These are phyloP conservation scores for Mortierella sp. DNA, from an alignment of 371 early-diverging fungal species.

Conservation along the genomic window DNA sequence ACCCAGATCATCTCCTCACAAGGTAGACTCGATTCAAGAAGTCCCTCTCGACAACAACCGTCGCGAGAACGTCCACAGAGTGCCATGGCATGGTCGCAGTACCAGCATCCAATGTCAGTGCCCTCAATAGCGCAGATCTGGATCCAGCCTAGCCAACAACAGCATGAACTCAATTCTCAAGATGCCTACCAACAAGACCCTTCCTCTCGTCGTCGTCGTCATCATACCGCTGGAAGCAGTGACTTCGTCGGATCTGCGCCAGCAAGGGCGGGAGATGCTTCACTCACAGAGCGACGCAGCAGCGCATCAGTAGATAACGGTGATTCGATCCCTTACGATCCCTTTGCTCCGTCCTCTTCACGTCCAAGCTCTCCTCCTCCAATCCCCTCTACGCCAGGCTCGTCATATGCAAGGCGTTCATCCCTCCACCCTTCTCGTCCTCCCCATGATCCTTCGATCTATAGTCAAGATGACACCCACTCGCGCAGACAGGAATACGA, in stretches of 20 bases:
- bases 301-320: neutral
- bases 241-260: neutral
- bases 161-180: neutral
- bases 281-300: neutral
- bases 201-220: constrained; percentile 13
- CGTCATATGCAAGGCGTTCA: neutral
- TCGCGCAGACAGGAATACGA: neutral
- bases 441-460: constrained; percentile 4
- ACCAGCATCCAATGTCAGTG: constrained; percentile 28
- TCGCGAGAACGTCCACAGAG: neutral
- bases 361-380: neutral
- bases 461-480: neutral
- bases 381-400: neutral
- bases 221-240: constrained; percentile 18
- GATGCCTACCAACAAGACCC: neutral
- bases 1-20: constrained; percentile 19
- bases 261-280: neutral
- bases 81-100: constrained; percentile 22
- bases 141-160: constrained; percentile 19
- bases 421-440: neutral
- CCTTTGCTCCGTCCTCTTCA: neutral
- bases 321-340: neutral
- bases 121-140: constrained; percentile 37
- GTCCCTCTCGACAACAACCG: constrained; percentile 19
- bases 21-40: neutral